Evolutionary conservation across 768 basidiomycete genomes (phyloP).

Genomic region (Boletus rubescentipes): DNA sequence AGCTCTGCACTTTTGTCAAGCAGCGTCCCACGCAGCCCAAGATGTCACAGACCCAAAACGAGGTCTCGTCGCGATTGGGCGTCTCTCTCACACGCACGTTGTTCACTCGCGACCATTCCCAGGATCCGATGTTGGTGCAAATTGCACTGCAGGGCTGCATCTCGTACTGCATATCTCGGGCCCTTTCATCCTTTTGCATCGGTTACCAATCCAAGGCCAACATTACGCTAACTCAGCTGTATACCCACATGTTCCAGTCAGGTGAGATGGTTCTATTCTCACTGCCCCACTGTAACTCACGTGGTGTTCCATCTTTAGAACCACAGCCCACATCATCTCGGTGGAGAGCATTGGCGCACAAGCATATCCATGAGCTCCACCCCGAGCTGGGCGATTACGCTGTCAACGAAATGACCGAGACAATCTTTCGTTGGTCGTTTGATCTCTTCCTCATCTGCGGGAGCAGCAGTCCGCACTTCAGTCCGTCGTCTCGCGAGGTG

Average conservation of each 20-base stretch:
- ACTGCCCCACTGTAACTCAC: constrained; percentile 12
- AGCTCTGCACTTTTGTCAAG: constrained; percentile 56
- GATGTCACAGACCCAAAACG: constrained; percentile 53
- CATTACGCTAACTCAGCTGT: constrained; percentile 59
- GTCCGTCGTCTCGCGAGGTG: constrained; percentile 37
- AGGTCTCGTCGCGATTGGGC: constrained; percentile 64
- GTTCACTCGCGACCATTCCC: constrained; percentile 63
- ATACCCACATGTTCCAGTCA: constrained; percentile 53
- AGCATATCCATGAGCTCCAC: constrained; percentile 64
- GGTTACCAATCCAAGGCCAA: constrained; percentile 73
- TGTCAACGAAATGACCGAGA: constrained; percentile 69
- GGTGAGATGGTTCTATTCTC: constrained; percentile 37
- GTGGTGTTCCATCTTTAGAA: constrained; percentile 38
- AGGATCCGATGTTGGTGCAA: constrained; percentile 75
- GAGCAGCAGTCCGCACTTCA: constrained; percentile 43
- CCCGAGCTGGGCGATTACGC: constrained; percentile 66
- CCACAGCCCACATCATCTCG: constrained; percentile 76
- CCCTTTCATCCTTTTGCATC: constrained; percentile 69
- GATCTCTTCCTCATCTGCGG: constrained; percentile 68
- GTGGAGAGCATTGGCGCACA: constrained; percentile 74
- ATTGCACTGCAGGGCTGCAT: constrained; percentile 73
- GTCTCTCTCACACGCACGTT: constrained; percentile 59
- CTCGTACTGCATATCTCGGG: constrained; percentile 62
- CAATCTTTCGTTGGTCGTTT: constrained; percentile 69
- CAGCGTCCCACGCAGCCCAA: constrained; percentile 40